phyloP scores from a whole-genome alignment of 768 basidiomycete species.

The Suillus subaureus region DNA sequence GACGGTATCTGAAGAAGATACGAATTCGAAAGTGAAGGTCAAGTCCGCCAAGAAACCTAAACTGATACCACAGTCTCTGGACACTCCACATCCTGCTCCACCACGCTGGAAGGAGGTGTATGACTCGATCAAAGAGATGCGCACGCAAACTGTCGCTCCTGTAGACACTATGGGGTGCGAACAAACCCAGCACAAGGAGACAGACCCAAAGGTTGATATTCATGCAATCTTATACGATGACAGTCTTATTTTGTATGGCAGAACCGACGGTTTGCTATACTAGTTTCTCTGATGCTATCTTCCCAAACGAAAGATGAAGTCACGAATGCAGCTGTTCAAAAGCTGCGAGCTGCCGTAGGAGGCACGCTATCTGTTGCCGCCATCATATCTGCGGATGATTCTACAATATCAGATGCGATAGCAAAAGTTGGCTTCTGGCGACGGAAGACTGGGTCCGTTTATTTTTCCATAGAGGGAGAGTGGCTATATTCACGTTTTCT shows the following conservation, averaged over 20 bases:
- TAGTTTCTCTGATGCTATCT: slow-evolving; percentile 93
- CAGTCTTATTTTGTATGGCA: slow-evolving; percentile 30
- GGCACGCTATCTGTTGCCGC: slow-evolving; percentile 79
- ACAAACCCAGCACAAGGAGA: slow-evolving; percentile 62
- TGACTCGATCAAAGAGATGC: slow-evolving; percentile 74
- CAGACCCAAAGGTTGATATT: slow-evolving; percentile 61
- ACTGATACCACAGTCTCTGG: slow-evolving; percentile 53
- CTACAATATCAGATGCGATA: slow-evolving; percentile 73
- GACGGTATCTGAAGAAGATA: neutral
- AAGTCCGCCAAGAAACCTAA: slow-evolving; percentile 56
- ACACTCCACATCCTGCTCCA: slow-evolving; percentile 68
- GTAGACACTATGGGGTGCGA: slow-evolving; percentile 95
- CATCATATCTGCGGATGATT: slow-evolving; percentile 62
- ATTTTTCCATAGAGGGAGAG: neutral
- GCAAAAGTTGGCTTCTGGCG: slow-evolving; percentile 93
- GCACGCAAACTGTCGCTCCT: slow-evolving; percentile 70
- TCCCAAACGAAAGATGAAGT: slow-evolving; percentile 96
- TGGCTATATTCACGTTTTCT: neutral
- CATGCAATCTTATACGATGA: neutral
- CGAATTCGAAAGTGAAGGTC: neutral
- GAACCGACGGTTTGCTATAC: slow-evolving; percentile 81
- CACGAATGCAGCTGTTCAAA: slow-evolving; percentile 75
- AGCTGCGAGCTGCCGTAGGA: slow-evolving; percentile 72
- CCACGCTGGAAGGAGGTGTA: slow-evolving; percentile 70
- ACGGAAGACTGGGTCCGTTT: slow-evolving; percentile 74